phyloP scores from a whole-genome alignment of 352 stramenopile species.

The Globisporangium ultimum region DNA sequence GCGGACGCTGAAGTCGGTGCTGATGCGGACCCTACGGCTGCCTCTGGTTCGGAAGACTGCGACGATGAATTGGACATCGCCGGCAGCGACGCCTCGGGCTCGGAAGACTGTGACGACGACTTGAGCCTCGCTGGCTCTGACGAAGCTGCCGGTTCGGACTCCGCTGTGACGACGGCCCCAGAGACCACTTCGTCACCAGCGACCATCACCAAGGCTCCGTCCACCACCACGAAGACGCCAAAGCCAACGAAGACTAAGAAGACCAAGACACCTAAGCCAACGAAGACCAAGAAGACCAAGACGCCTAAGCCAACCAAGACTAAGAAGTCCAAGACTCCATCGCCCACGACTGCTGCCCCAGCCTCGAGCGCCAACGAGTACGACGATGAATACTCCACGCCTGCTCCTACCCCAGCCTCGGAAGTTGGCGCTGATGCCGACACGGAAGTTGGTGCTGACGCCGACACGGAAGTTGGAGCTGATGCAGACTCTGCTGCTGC shows the following conservation, averaged over 20 bases:
- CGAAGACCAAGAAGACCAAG: slow-evolving; percentile 3
- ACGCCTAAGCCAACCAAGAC: not conserved
- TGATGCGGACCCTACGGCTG: too few species aligned
- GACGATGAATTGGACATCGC: slow-evolving; percentile 24
- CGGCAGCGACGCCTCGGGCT: not conserved
- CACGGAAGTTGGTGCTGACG: slow-evolving; percentile 9
- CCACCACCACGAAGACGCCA: not conserved
- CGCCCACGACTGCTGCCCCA: slow-evolving; percentile 3
- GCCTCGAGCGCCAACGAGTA: slow-evolving; percentile 7
- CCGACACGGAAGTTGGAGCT: not conserved
- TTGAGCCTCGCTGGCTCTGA: not conserved
- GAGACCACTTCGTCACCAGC: not conserved
- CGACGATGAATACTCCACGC: slow-evolving; percentile 10
- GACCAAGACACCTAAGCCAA: slow-evolving; percentile 1
- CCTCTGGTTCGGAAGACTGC: slow-evolving; percentile 7
- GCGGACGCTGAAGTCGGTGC: too few species aligned
- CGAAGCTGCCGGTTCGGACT: not conserved
- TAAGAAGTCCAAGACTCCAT: slow-evolving; percentile 10
- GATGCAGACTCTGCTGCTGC: not conserved
- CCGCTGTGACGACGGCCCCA: too few species aligned
- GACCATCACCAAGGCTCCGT: not conserved
- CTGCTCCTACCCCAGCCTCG: slow-evolving; percentile 6
- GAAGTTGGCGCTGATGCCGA: slow-evolving; percentile 7
- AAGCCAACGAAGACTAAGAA: too few species aligned
- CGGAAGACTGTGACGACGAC: not conserved